Percentiles rank a stretch among this genome's conserved stretches.
Evolutionary conservation across 352 stramenopile genomes (phyloP).

Genomic region (Pythium folliculosum): DNA sequence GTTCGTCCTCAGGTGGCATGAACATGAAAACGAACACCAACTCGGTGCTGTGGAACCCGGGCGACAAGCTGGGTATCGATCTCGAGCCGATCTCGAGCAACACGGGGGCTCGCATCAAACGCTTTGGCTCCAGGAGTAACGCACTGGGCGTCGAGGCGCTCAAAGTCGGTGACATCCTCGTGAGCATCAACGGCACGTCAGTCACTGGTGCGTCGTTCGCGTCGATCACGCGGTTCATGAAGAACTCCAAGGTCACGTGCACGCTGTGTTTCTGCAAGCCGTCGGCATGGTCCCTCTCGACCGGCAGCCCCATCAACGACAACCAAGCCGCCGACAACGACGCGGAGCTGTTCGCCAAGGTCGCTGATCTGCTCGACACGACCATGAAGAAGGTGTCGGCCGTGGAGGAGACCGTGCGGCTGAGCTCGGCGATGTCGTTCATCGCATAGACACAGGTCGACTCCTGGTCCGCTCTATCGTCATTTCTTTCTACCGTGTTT

Average conservation of each 20-base stretch:
- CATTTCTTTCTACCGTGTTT: not conserved
- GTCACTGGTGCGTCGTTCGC: slow-evolving; percentile 55
- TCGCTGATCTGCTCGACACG: slow-evolving; percentile 65
- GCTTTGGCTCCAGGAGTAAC: slow-evolving; percentile 61
- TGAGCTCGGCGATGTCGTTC: slow-evolving; percentile 74
- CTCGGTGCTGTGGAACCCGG: slow-evolving; percentile 76
- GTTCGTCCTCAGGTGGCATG: slow-evolving; percentile 39
- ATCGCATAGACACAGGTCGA: slow-evolving; percentile 35
- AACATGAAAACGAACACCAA: slow-evolving; percentile 30
- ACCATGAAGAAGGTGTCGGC: slow-evolving; percentile 77
- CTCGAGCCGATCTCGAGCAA: slow-evolving; percentile 53
- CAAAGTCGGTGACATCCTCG: slow-evolving; percentile 56
- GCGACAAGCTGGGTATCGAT: slow-evolving; percentile 70
- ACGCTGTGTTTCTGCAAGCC: slow-evolving; percentile 65
- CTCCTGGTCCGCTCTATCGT: not conserved
- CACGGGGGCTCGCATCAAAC: slow-evolving; percentile 62
- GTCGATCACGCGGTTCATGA: slow-evolving; percentile 77
- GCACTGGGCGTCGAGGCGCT: slow-evolving; percentile 73
- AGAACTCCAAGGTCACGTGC: slow-evolving; percentile 76
- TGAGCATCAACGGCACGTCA: slow-evolving; percentile 75
- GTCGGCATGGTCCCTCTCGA: slow-evolving; percentile 5
- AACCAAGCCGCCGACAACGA: slow-evolving; percentile 45
- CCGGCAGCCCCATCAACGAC: slow-evolving; percentile 20
- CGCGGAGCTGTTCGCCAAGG: slow-evolving; percentile 58
- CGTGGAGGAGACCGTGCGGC: slow-evolving; percentile 75